Percentiles rank a stretch among this genome's conserved stretches.
Conservation (phyloP, 306 rosid genomes). For the Mimosa pudica region DNA sequence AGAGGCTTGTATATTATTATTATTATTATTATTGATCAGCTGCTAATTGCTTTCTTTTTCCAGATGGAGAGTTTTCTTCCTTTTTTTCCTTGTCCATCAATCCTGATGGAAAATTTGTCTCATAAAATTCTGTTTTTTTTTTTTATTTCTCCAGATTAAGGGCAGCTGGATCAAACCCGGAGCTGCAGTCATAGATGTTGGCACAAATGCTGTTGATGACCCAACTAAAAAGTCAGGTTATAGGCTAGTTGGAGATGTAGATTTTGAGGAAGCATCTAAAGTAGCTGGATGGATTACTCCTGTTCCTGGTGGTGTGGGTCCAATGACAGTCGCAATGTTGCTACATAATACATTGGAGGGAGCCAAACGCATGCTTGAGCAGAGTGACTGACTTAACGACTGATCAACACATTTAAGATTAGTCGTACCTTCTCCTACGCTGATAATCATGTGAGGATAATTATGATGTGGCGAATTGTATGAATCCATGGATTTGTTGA, state of each 20-base stretch:
- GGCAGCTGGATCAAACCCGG: constrained; percentile 96
- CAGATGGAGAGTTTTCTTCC: neutral
- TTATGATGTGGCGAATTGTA: constrained; percentile 28
- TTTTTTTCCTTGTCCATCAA: neutral
- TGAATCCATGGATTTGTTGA: neutral
- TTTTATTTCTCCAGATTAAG: constrained; percentile 51
- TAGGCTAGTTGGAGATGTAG: constrained; percentile 89
- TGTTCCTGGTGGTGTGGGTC: constrained; percentile 96
- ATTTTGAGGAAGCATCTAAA: constrained; percentile 81
- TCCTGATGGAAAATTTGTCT: constrained; percentile 10
- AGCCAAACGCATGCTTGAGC: constrained; percentile 62
- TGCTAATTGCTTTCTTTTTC: constrained; percentile 7
- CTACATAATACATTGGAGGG: constrained; percentile 84
- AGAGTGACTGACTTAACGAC: constrained; percentile 38
- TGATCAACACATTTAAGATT: constrained; percentile 4
- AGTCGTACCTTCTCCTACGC: neutral
- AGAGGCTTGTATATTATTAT: neutral
- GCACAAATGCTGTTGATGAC: constrained; percentile 86
- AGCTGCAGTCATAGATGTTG: constrained; percentile 91
- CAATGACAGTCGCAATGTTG: constrained; percentile 92
- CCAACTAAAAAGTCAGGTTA: constrained; percentile 79
- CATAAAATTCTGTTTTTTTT: constrained; percentile 20
- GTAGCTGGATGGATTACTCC: constrained; percentile 91
- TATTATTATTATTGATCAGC: neutral
- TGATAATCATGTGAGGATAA: constrained; percentile 24